These are phyloP conservation scores for Amanita jacksonii DNA, from an alignment of 768 basidiomycete genomes.

Conservation along the genomic window DNA sequence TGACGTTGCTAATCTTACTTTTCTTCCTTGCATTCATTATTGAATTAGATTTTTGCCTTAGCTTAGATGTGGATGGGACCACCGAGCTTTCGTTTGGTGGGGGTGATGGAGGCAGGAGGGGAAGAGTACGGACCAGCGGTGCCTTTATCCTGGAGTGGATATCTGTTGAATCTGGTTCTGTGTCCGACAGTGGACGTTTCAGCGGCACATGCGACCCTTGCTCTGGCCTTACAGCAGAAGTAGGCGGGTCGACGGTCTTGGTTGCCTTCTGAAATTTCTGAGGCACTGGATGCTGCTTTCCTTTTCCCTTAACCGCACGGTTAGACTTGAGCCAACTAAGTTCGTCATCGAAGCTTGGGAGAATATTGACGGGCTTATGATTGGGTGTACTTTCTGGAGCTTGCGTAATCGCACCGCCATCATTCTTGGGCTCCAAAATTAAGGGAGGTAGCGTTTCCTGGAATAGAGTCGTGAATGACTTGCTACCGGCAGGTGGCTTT, in stretches of 20 bases:
- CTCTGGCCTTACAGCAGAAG: slow-evolving; percentile 10
- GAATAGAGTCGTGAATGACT: slow-evolving; percentile 61
- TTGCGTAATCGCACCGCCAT: not conserved
- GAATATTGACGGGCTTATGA: not conserved
- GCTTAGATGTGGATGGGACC: slow-evolving; percentile 6
- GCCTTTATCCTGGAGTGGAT: slow-evolving; percentile 9
- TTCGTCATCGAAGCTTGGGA: slow-evolving; percentile 5
- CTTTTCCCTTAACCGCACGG: not conserved
- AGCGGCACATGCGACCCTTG: slow-evolving; percentile 18
- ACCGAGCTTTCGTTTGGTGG: slow-evolving; percentile 30
- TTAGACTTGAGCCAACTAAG: slow-evolving; percentile 4
- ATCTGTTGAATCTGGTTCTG: slow-evolving; percentile 19
- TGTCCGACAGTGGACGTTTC: slow-evolving; percentile 35
- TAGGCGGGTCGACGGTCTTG: slow-evolving; percentile 1
- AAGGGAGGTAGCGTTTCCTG: slow-evolving; percentile 27
- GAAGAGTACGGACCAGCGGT: slow-evolving; percentile 15
- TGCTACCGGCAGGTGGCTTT: slow-evolving; percentile 47
- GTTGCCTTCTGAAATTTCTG: not conserved
- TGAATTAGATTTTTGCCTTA: slow-evolving; percentile 25
- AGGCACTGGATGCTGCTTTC: not conserved
- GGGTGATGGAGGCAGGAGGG: slow-evolving; percentile 63
- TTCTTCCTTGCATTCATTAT: slow-evolving; percentile 42
- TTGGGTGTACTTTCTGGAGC: not conserved
- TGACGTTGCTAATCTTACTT: slow-evolving; percentile 27
- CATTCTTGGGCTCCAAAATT: slow-evolving; percentile 8